Percentiles rank a stretch among this genome's conserved stretches.
These are phyloP conservation scores for Fusarium protoensiforme DNA, from an alignment of 2,329 filamentous ascomycete genomes.

Conservation along the genomic window DNA sequence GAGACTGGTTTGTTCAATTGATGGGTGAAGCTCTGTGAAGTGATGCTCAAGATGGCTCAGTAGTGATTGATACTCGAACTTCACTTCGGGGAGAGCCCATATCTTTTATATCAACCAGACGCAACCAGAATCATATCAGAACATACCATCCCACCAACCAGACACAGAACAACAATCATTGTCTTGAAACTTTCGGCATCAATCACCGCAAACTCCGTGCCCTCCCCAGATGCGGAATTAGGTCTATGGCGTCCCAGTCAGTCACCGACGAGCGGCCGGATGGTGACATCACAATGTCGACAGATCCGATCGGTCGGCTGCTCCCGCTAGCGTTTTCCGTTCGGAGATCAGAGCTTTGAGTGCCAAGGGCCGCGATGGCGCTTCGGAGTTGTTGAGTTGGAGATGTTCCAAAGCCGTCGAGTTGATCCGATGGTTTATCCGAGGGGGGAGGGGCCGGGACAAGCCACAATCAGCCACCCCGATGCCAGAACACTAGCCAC, in stretches of 20 bases:
- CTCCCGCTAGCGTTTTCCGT: background rate
- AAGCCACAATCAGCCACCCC: background rate
- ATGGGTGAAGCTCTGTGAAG: background rate
- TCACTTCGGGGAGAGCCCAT: background rate
- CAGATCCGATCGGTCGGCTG: background rate
- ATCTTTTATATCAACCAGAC: background rate
- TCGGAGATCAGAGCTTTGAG: slow-evolving; percentile 21
- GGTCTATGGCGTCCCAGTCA: background rate
- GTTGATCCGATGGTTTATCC: slow-evolving; percentile 39
- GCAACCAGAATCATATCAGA: slow-evolving; percentile 1
- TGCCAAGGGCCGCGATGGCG: background rate
- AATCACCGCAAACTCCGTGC: background rate
- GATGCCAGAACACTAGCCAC: slow-evolving; percentile 28
- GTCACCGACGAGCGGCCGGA: background rate
- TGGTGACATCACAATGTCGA: slow-evolving; percentile 22
- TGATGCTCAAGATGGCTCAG: background rate
- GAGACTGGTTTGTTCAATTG: background rate
- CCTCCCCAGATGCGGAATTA: background rate
- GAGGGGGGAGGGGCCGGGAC: background rate
- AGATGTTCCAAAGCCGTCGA: slow-evolving; percentile 38
- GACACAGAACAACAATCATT: background rate
- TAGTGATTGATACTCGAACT: background rate
- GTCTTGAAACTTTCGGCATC: background rate
- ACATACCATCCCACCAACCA: background rate
- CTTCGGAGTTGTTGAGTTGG: background rate